Percentiles rank a stretch among this genome's conserved stretches.
Evolutionary conservation across 2,329 filamentous ascomycete genomes (phyloP).

Genomic region (Trichophyton rubrum): DNA sequence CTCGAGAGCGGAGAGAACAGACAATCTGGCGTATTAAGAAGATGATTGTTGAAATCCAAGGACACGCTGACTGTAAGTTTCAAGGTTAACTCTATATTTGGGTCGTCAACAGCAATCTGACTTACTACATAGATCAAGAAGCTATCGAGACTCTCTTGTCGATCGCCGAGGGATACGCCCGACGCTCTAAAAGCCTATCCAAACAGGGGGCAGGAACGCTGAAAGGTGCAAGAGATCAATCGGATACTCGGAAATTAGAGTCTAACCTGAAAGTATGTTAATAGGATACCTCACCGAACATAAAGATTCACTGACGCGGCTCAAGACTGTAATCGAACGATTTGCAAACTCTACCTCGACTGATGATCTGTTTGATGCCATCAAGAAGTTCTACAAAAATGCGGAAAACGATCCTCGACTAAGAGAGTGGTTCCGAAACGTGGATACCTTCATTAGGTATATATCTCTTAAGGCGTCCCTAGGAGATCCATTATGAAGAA

Average conservation of each 20-base stretch:
- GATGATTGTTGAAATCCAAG: constrained; percentile 93
- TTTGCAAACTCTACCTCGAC: constrained; percentile 91
- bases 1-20: constrained; percentile 84
- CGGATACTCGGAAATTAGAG: constrained; percentile 58
- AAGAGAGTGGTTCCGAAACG: constrained; percentile 72
- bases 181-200: constrained; percentile 55
- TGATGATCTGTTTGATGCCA: constrained; percentile 71
- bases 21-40: constrained; percentile 89
- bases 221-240: constrained; percentile 56
- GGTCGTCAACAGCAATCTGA: constrained; percentile 2
- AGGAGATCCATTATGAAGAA: background rate
- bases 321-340: constrained; percentile 73
- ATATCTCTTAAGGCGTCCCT: background rate
- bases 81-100: background rate
- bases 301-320: constrained; percentile 38
- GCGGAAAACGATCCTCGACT: constrained; percentile 79
- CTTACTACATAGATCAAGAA: constrained; percentile 48
- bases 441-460: constrained; percentile 59
- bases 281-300: constrained; percentile 24
- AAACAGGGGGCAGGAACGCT: constrained; percentile 55
- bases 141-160: constrained; percentile 79
- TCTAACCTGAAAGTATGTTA: constrained; percentile 57
- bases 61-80: constrained; percentile 68
- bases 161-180: constrained; percentile 72
- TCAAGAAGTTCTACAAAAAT: constrained; percentile 75